Conservation (phyloP, 441 rosid genomes). For the Manihot esculenta region DNA sequence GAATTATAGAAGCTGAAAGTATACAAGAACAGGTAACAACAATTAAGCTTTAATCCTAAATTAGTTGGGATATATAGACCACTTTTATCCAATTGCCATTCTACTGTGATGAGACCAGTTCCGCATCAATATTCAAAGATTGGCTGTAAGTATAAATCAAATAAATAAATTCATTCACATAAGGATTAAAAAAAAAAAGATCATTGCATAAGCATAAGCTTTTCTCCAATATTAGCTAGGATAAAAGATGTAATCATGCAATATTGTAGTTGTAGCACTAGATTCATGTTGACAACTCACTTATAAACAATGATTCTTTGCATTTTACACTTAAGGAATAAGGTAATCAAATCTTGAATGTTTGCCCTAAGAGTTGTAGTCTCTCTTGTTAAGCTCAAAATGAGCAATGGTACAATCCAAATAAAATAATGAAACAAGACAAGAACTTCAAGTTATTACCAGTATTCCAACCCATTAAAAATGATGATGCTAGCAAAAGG, state of each 20-base stretch:
- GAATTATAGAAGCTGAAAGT: background rate
- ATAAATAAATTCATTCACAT: background rate
- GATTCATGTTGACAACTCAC: background rate
- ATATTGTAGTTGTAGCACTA: background rate
- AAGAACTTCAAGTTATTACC: background rate
- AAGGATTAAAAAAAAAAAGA: background rate
- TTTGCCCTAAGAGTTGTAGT: background rate
- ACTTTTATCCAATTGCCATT: no score
- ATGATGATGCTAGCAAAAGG: background rate
- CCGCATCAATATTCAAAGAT: no score
- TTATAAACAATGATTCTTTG: background rate
- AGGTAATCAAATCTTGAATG: background rate
- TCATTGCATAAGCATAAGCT: background rate
- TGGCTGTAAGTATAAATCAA: no score
- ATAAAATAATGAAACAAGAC: background rate
- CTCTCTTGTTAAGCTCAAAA: background rate
- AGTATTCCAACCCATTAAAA: background rate
- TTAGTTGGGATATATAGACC: no score
- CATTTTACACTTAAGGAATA: background rate
- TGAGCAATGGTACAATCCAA: background rate
- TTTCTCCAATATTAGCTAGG: background rate
- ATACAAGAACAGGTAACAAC: background rate
- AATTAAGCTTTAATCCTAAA: no score
- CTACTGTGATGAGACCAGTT: no score
- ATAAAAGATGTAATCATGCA: background rate